A percentile compares a stretch with the other conserved stretches of the same genome.
Evolutionary conservation across 2,329 filamentous ascomycete species (phyloP).

Genomic region (Trichoderma atroviride): DNA sequence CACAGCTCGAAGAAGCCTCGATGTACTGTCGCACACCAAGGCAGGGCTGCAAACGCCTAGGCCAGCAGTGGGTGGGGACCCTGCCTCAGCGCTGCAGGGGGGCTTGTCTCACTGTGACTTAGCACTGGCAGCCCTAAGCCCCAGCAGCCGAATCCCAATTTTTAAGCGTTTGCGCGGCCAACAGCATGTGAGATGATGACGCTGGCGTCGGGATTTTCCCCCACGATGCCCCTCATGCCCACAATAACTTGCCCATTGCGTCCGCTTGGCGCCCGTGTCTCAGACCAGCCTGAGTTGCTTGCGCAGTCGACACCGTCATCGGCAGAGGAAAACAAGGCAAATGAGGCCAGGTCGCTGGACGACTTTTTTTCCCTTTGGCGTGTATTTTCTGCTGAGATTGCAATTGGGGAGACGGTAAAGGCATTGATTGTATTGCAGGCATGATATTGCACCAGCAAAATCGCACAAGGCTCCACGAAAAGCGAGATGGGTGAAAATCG

Average conservation of each 20-base stretch:
- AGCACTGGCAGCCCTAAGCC: slow-evolving; percentile 19
- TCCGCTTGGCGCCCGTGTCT: slow-evolving; percentile 21
- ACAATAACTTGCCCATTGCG: slow-evolving; percentile 24
- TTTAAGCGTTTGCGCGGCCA: slow-evolving; percentile 22
- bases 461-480: neutral
- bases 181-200: slow-evolving; percentile 27
- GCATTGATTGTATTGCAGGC: neutral
- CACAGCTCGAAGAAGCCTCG: slow-evolving; percentile 13
- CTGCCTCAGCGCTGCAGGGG: slow-evolving; percentile 21
- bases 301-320: slow-evolving; percentile 22
- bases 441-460: neutral
- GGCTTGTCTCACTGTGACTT: slow-evolving; percentile 23
- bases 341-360: neutral
- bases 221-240: slow-evolving; percentile 28
- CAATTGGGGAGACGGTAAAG: neutral
- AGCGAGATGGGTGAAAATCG: neutral
- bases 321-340: slow-evolving; percentile 1
- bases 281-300: neutral
- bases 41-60: slow-evolving; percentile 17
- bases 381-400: neutral
- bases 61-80: slow-evolving; percentile 24
- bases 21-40: slow-evolving; percentile 9
- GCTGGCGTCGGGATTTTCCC: slow-evolving; percentile 25
- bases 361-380: neutral
- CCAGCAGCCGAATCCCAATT: slow-evolving; percentile 20